These are phyloP conservation scores for Serpula lacrymans DNA, from an alignment of 768 basidiomycete genomes.

Conservation along the genomic window DNA sequence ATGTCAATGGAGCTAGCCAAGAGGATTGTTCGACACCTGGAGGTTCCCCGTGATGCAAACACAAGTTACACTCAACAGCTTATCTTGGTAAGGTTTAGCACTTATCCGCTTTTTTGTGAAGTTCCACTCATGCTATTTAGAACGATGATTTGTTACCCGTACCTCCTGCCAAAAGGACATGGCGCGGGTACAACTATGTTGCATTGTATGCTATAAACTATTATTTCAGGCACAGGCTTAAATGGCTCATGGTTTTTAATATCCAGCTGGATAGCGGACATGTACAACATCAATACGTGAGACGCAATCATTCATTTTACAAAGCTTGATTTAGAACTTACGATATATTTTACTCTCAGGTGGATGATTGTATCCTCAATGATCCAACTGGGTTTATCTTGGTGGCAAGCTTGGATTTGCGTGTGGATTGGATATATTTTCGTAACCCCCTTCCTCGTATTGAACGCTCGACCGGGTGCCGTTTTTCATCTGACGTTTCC, in stretches of 20 bases:
- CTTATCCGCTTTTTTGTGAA: slow-evolving; percentile 5
- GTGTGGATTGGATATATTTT: slow-evolving; percentile 63
- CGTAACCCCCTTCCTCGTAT: slow-evolving; percentile 66
- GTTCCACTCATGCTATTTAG: slow-evolving; percentile 29
- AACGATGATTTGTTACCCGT: slow-evolving; percentile 76
- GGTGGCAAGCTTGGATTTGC: slow-evolving; percentile 87
- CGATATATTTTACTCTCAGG: slow-evolving; percentile 27
- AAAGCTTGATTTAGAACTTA: slow-evolving; percentile 1
- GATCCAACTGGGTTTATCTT: slow-evolving; percentile 67
- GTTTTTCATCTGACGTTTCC: slow-evolving; percentile 75
- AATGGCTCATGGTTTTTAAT: slow-evolving; percentile 8
- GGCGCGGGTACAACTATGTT: slow-evolving; percentile 64
- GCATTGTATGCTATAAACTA: slow-evolving; percentile 46
- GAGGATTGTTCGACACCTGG: slow-evolving; percentile 32
- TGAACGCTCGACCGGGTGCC: slow-evolving; percentile 78
- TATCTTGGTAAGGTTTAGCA: slow-evolving; percentile 42
- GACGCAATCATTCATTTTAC: slow-evolving; percentile 19
- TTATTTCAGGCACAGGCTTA: background rate
- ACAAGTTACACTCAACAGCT: slow-evolving; percentile 55
- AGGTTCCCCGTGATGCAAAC: slow-evolving; percentile 52
- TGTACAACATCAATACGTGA: slow-evolving; percentile 76
- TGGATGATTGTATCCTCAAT: slow-evolving; percentile 80
- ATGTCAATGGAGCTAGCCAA: slow-evolving; percentile 21
- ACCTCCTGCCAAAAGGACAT: slow-evolving; percentile 56
- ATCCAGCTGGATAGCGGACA: slow-evolving; percentile 73